Evolutionary conservation across 2,329 filamentous ascomycete genomes (phyloP).

Genomic region (Septoria petroselini): DNA sequence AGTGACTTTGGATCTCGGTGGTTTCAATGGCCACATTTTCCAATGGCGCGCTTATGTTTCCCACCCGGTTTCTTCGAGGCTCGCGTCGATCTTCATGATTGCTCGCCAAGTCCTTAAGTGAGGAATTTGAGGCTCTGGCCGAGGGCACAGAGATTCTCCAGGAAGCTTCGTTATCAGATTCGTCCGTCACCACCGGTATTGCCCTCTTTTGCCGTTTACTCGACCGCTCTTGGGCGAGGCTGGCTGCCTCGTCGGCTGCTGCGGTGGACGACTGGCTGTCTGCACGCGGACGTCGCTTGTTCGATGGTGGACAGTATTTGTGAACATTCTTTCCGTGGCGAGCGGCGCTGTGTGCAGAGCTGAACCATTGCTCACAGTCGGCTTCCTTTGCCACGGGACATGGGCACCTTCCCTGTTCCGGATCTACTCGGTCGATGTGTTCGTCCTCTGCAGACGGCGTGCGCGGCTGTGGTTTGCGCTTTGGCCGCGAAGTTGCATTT

Average conservation of each 20-base stretch:
- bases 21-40: neutral
- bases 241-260: slow-evolving; percentile 16
- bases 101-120: neutral
- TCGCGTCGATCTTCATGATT: slow-evolving; percentile 2
- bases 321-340: slow-evolving; percentile 17
- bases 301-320: slow-evolving; percentile 5
- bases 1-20: too few relatives aligned
- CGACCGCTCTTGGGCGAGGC: slow-evolving; percentile 8
- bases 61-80: neutral
- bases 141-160: slow-evolving; percentile 4
- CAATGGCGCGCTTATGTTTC: too few relatives aligned
- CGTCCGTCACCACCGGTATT: neutral
- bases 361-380: slow-evolving; percentile 16
- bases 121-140: neutral
- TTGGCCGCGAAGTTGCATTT: neutral
- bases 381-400: slow-evolving; percentile 15
- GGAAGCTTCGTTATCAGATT: neutral
- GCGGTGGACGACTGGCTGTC: slow-evolving; percentile 7
- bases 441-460: slow-evolving; percentile 6
- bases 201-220: slow-evolving; percentile 11
- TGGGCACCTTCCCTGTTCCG: slow-evolving; percentile 2
- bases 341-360: slow-evolving; percentile 11
- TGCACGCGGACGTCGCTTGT: slow-evolving; percentile 10
- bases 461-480: slow-evolving; percentile 8
- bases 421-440: neutral